Percentiles rank a stretch among this genome's conserved stretches.
phyloP scores from a whole-genome alignment of 2,329 filamentous ascomycete species.

The Aciculosporium take region DNA sequence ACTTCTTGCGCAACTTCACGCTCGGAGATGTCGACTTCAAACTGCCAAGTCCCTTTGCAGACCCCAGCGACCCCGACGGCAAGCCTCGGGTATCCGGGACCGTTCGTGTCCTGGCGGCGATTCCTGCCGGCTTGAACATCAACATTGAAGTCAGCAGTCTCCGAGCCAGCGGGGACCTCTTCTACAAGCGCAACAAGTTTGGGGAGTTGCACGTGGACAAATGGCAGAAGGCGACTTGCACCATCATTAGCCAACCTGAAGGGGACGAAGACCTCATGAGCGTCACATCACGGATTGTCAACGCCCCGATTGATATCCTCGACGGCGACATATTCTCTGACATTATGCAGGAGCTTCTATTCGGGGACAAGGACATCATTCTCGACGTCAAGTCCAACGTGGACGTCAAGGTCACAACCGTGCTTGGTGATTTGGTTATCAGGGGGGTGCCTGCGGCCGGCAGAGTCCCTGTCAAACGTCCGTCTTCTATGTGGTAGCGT shows the following conservation, averaged over 20 bases:
- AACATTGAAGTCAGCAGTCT: constrained; percentile 64
- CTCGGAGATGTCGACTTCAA: constrained; percentile 74
- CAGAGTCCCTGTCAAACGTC: constrained; percentile 83
- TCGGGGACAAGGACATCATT: constrained; percentile 53
- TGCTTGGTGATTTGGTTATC: constrained; percentile 65
- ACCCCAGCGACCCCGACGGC: constrained; percentile 57
- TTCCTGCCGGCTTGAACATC: constrained; percentile 82
- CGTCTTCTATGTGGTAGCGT: constrained; percentile 36
- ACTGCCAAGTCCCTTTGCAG: constrained; percentile 66
- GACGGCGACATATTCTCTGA: constrained; percentile 66
- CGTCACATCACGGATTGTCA: constrained; percentile 60
- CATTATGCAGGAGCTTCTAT: constrained; percentile 67
- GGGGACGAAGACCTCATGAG: constrained; percentile 50
- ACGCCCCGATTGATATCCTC: constrained; percentile 72
- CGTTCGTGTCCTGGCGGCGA: constrained; percentile 60
- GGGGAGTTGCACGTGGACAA: constrained; percentile 64
- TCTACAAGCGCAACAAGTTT: constrained; percentile 62
- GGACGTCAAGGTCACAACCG: constrained; percentile 69
- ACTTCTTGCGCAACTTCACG: constrained; percentile 76
- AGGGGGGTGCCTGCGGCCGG: constrained; percentile 78
- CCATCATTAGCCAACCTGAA: constrained; percentile 41
- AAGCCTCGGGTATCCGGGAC: constrained; percentile 72
- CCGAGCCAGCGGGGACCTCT: constrained; percentile 64
- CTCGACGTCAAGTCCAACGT: constrained; percentile 67
- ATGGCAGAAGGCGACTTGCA: constrained; percentile 78